Evolutionary conservation across 2,329 filamentous ascomycete species (phyloP).

Genomic region (Sclerotinia glacialis): DNA sequence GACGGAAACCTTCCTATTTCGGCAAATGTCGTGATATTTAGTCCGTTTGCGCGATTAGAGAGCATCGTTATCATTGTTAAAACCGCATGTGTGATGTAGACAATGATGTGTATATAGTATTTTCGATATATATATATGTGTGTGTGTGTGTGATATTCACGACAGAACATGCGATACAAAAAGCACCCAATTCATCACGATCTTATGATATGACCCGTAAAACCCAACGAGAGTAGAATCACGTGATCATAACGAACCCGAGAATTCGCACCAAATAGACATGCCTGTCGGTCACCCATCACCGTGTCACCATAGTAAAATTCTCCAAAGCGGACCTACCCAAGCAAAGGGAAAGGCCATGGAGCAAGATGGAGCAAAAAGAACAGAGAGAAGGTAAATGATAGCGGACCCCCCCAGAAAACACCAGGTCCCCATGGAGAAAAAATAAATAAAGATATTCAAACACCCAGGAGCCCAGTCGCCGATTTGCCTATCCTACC

Average conservation of each 20-base stretch:
- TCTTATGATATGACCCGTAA: no score
- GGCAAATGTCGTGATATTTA: slow-evolving; percentile 31
- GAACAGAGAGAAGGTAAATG: background rate
- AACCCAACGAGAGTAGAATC: no score
- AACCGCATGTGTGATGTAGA: background rate
- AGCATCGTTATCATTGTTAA: background rate
- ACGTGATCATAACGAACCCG: slow-evolving; percentile 11
- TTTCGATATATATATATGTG: background rate
- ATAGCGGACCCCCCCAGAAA: background rate
- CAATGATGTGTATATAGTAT: background rate
- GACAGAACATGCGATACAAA: background rate
- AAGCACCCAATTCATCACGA: background rate
- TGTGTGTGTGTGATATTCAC: background rate
- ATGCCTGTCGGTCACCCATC: background rate
- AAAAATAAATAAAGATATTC: no score
- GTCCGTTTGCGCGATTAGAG: slow-evolving; percentile 9
- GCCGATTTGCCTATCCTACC: slow-evolving; percentile 18
- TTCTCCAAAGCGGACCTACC: background rate
- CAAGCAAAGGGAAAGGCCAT: background rate
- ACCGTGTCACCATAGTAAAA: background rate
- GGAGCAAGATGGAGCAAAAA: background rate
- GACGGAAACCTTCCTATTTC: slow-evolving; percentile 25
- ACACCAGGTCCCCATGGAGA: background rate
- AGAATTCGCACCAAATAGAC: background rate
- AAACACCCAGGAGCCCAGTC: slow-evolving; percentile 8